A percentile compares a stretch with the other conserved stretches of the same genome.
Evolutionary conservation across 2,329 filamentous ascomycete species (phyloP).

Genomic region (Lithohypha guttulata): DNA sequence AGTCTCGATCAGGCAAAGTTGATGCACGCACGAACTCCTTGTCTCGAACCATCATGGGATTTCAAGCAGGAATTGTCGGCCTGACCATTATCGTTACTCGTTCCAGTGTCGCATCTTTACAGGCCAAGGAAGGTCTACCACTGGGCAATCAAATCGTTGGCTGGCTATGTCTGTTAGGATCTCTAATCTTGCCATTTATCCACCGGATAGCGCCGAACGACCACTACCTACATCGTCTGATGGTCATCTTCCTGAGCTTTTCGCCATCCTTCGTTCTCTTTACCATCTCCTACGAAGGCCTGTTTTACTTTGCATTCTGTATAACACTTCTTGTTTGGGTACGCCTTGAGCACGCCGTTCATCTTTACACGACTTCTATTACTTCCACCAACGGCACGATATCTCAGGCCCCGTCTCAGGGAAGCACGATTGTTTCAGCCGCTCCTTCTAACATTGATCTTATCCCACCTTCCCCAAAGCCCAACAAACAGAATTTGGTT

Average conservation of each 20-base stretch:
- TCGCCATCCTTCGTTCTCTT: slow-evolving; percentile 90
- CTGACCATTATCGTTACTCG: slow-evolving; percentile 77
- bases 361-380: slow-evolving; percentile 31
- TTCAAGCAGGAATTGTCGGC: slow-evolving; percentile 57
- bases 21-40: slow-evolving; percentile 21
- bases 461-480: slow-evolving; percentile 16
- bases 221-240: slow-evolving; percentile 80
- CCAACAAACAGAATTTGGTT: slow-evolving; percentile 23
- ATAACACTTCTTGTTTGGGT: slow-evolving; percentile 79
- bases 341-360: slow-evolving; percentile 72
- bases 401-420: slow-evolving; percentile 7
- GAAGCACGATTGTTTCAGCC: slow-evolving; percentile 16
- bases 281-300: slow-evolving; percentile 90
- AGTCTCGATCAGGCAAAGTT: slow-evolving; percentile 26
- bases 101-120: slow-evolving; percentile 73
- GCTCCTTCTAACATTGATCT: slow-evolving; percentile 14
- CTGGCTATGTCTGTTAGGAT: slow-evolving; percentile 70
- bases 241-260: slow-evolving; percentile 84
- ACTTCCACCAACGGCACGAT: slow-evolving; percentile 17
- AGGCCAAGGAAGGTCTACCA: slow-evolving; percentile 74
- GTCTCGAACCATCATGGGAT: slow-evolving; percentile 36
- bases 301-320: slow-evolving; percentile 90
- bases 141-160: slow-evolving; percentile 78
- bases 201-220: slow-evolving; percentile 70
- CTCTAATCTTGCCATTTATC: slow-evolving; percentile 68